Evolutionary conservation across 352 stramenopile genomes (phyloP), one percentile per base, ranked within the genome.

Genomic region (Pythium rhizo-oryzae): DNA sequence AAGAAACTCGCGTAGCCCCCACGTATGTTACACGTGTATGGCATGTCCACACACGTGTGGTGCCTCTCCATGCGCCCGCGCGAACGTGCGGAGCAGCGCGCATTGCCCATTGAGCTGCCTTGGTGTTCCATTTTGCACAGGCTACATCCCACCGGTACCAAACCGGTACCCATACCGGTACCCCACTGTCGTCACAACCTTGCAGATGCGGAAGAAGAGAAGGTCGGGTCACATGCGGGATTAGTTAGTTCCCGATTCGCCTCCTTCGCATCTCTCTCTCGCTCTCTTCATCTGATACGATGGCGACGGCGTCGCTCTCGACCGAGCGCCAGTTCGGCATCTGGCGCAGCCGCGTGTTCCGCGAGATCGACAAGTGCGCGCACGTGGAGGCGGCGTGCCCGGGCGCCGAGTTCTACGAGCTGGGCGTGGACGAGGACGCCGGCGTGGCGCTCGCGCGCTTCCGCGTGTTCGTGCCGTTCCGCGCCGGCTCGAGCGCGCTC

Each of bases 391-490:
- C 55, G 30, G 52, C 87, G 44, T 84, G 81, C 12, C 24, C 21
- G 7, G 86, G 84, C n/a, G 74, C 81, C 16, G 78, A 77, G 30
- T 64, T 94, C 39, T 74, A 79, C 18, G 73, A 78, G 28, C 66
- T 76, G 21, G 66, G 72, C 30, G 59, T 94, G 5, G 85, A 89
- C 19, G 82, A 92, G 39, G 58, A 54, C 13, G 53, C 59, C 1
- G 86, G 86, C 19, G 41, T 70, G 23, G 90, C 82, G 37, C 62
- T 80, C 30, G 72, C 74, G 66, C 82, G 88, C 23, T 90, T 94
- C 70, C 76, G 83, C 54, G 91, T 85, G 60, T 94, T 90, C 47
- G 82, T 91, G 46, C 84, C 86, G 9, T 92, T 94, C 65, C 80
- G 80, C 18, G 77, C 87, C 25, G 84, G 84, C 53, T 94, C 86